phyloP scores from a whole-genome alignment of 768 basidiomycete genomes.

The Leccinum rimulosum region DNA sequence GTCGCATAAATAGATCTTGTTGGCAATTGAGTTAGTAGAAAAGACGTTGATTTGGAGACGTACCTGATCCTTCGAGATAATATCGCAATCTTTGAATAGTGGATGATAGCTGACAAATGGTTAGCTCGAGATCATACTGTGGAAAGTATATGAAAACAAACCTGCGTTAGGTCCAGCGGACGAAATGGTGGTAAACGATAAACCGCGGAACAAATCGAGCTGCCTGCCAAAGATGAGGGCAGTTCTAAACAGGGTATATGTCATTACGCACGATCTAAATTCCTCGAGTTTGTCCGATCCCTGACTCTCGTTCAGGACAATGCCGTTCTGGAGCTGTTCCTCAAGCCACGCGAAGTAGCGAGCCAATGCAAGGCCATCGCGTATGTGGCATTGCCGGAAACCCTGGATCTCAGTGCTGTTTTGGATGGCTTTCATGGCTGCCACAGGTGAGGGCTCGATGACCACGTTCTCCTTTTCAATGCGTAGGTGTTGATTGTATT shows the following conservation, averaged over 20 bases:
- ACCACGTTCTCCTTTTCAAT: constrained; percentile 51
- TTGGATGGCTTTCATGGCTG: constrained; percentile 79
- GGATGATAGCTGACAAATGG: constrained; percentile 74
- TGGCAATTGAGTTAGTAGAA: constrained; percentile 38
- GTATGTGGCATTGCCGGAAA: constrained; percentile 83
- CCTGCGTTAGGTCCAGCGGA: constrained; percentile 91
- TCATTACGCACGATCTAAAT: constrained; percentile 69
- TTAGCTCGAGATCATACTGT: not conserved
- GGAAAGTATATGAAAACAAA: constrained; percentile 31
- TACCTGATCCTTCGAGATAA: constrained; percentile 75
- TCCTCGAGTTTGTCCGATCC: constrained; percentile 77
- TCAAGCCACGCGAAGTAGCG: constrained; percentile 96
- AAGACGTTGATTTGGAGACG: not conserved
- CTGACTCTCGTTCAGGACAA: constrained; percentile 70
- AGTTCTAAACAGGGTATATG: not conserved
- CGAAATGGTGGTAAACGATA: constrained; percentile 92
- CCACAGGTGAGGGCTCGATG: constrained; percentile 67
- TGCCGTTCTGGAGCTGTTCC: constrained; percentile 65
- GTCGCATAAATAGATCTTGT: constrained; percentile 74
- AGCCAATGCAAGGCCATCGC: constrained; percentile 85
- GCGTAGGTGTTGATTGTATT: not conserved
- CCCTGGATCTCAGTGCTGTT: constrained; percentile 82
- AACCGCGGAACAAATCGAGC: constrained; percentile 74
- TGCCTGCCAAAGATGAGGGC: constrained; percentile 45
- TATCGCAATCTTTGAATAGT: constrained; percentile 75